Conservation (phyloP, 352 stramenopile species). For the Globisporangium irregulare region DNA sequence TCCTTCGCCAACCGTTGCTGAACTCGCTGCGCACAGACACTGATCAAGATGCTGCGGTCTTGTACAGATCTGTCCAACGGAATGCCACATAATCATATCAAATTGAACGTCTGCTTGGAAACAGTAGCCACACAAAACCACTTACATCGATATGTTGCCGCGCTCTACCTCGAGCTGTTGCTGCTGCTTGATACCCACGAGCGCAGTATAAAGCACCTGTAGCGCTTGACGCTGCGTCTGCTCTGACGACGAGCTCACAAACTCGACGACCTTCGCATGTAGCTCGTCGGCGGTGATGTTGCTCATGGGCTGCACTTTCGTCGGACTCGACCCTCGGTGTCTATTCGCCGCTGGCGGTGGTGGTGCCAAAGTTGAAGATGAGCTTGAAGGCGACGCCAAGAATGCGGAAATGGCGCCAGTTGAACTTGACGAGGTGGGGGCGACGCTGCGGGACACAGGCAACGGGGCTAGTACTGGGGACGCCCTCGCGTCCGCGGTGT, state of each 20-base stretch:
- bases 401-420: constrained; percentile 9
- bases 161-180: not conserved
- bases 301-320: constrained; percentile 10
- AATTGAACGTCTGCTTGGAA: not conserved
- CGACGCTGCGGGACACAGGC: not conserved
- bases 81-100: not conserved
- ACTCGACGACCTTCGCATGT: constrained; percentile 27
- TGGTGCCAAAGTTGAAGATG: not conserved
- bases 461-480: not conserved
- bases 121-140: not conserved
- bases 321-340: constrained; percentile 6
- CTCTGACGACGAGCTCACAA: constrained; percentile 24
- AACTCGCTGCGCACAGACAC: constrained; percentile 36
- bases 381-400: not conserved
- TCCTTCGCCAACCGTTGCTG: constrained; percentile 26
- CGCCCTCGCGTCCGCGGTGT: not conserved
- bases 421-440: not conserved
- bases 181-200: constrained; percentile 9
- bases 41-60: constrained; percentile 17
- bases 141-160: constrained; percentile 1
- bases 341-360: not conserved
- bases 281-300: constrained; percentile 15
- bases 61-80: constrained; percentile 14
- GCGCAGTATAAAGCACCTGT: constrained; percentile 17
- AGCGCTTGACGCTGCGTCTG: constrained; percentile 21